A percentile compares a stretch with the other conserved stretches of the same genome.
phyloP scores from a whole-genome alignment of 768 basidiomycete genomes.

The Kwoniella botswanensis region DNA sequence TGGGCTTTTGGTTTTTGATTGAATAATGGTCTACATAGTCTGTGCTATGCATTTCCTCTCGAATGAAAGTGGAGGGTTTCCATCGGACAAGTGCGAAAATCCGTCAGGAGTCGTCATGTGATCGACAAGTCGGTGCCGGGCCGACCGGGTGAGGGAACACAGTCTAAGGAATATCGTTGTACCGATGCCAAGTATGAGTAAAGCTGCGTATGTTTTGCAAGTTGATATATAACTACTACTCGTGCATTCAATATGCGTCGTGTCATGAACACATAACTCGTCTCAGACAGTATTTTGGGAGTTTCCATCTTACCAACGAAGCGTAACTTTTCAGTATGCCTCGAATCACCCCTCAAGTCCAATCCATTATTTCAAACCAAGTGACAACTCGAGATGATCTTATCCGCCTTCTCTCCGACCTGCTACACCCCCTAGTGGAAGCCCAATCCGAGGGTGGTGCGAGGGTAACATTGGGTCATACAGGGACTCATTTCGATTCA shows the following conservation, averaged over 20 bases:
- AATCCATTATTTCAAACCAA: conserved; percentile 38
- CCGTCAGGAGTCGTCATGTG: not conserved
- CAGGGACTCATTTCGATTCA: conserved; percentile 41
- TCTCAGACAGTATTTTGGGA: no score
- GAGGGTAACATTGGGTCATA: conserved; percentile 37
- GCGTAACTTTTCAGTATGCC: not conserved
- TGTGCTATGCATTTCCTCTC: no score
- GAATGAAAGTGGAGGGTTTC: no score
- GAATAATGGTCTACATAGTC: no score
- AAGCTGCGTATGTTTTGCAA: no score
- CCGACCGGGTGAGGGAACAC: not conserved
- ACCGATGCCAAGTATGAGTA: not conserved
- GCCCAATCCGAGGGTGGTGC: conserved; percentile 34
- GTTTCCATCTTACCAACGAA: no score
- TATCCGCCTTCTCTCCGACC: conserved; percentile 32
- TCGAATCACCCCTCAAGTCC: conserved; percentile 10
- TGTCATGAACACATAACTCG: no score
- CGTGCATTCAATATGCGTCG: no score
- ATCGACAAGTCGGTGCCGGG: not conserved
- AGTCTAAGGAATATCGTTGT: not conserved
- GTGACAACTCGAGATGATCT: conserved; percentile 37
- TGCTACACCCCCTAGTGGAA: conserved; percentile 32
- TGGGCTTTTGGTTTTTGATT: no score
- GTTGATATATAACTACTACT: no score
- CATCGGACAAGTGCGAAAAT: not conserved